These are phyloP conservation scores for Magnolia sinica DNA, from an alignment of 164 flowering plant species.

Conservation along the genomic window DNA sequence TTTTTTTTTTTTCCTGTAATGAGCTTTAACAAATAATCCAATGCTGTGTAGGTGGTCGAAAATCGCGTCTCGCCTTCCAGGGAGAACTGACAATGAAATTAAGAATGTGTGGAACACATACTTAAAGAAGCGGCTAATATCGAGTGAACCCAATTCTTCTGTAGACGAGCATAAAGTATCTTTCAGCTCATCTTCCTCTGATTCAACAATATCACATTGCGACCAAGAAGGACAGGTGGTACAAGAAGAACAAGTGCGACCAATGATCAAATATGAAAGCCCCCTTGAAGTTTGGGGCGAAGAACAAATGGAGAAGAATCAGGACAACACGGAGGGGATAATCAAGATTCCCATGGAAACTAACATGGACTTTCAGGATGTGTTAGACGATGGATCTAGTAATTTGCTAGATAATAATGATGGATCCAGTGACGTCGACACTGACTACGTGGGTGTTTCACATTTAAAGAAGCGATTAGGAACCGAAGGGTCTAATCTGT, in stretches of 20 bases:
- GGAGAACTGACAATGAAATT: constrained; percentile 86
- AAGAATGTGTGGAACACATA: constrained; percentile 88
- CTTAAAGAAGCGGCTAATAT: constrained; percentile 49
- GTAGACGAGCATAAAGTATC: constrained; percentile 7
- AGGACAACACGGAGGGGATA: background rate
- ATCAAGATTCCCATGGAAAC: constrained; percentile 5
- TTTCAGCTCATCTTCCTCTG: constrained; percentile 17
- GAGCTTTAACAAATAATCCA: background rate
- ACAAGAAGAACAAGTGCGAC: background rate
- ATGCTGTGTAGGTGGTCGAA: constrained; percentile 60
- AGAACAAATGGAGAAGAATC: background rate
- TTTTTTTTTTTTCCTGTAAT: too few species aligned
- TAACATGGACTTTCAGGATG: background rate
- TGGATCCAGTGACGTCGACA: constrained; percentile 35
- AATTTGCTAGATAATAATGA: constrained; percentile 74
- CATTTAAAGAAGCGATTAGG: constrained; percentile 52
- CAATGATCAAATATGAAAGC: background rate
- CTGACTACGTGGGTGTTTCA: constrained; percentile 73
- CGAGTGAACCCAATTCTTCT: constrained; percentile 1
- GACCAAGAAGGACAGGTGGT: constrained; percentile 5
- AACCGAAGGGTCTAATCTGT: background rate
- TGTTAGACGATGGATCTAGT: background rate
- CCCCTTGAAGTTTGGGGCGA: background rate
- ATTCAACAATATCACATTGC: constrained; percentile 12
- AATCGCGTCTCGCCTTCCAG: constrained; percentile 72